phyloP scores from a whole-genome alignment of 2,329 filamentous ascomycete genomes.

The Penicillium sp. region DNA sequence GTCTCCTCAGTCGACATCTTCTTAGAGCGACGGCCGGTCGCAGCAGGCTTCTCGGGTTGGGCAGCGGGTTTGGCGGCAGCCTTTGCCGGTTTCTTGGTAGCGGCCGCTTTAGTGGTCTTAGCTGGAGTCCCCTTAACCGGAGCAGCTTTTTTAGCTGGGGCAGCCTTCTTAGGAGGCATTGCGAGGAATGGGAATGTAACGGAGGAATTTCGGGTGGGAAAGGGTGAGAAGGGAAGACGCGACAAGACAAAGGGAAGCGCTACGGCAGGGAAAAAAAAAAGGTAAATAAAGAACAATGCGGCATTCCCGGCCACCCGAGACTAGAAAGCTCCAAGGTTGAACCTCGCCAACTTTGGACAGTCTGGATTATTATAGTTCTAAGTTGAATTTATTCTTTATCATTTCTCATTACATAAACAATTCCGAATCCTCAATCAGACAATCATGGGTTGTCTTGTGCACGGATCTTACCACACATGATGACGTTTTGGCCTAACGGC shows the following conservation, averaged over 20 bases:
- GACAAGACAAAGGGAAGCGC: slow-evolving; percentile 12
- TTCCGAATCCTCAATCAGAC: neutral
- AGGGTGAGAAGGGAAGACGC: slow-evolving; percentile 4
- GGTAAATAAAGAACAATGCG: slow-evolving; percentile 24
- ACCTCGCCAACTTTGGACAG: neutral
- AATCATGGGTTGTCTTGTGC: slow-evolving; percentile 2
- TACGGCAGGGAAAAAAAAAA: slow-evolving; percentile 10
- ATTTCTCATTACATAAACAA: neutral
- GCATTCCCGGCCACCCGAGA: slow-evolving; percentile 15
- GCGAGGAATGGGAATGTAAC: slow-evolving; percentile 9
- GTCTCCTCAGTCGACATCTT: slow-evolving; percentile 19
- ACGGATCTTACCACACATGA: slow-evolving; percentile 68
- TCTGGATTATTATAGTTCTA: neutral
- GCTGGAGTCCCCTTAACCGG: slow-evolving; percentile 7
- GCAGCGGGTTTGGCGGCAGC: slow-evolving; percentile 27
- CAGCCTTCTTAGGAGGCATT: slow-evolving; percentile 33
- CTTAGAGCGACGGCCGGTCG: slow-evolving; percentile 12
- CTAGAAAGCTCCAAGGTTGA: neutral
- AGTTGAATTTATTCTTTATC: neutral
- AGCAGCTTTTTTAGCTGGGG: slow-evolving; percentile 19
- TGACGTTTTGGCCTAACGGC: slow-evolving; percentile 77
- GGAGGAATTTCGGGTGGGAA: neutral
- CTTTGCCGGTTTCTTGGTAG: slow-evolving; percentile 23
- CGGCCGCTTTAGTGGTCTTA: slow-evolving; percentile 15
- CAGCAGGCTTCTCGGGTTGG: slow-evolving; percentile 15